These are phyloP conservation scores for Boletellus ananas DNA, from an alignment of 768 basidiomycete genomes.

Conservation along the genomic window DNA sequence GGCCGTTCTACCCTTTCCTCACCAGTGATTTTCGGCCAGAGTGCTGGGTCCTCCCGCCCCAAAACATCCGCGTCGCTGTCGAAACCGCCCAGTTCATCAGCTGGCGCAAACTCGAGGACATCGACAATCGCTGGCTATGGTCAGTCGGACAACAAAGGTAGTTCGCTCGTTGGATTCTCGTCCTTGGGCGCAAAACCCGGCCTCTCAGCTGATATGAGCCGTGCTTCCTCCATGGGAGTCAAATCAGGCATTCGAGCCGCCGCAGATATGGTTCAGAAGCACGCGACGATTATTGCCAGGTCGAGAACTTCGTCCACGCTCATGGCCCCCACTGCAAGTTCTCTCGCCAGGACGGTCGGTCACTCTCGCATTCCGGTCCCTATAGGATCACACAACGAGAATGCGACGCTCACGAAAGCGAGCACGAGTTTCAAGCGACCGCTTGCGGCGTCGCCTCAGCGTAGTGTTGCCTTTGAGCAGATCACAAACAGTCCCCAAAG, in stretches of 20 bases:
- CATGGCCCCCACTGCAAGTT: slow-evolving; percentile 74
- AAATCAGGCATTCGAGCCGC: slow-evolving; percentile 18
- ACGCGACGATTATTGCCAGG: slow-evolving; percentile 11
- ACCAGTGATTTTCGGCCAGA: slow-evolving; percentile 7
- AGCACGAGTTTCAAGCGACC: slow-evolving; percentile 12
- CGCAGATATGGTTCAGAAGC: slow-evolving; percentile 7
- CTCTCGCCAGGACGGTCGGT: slow-evolving; percentile 53
- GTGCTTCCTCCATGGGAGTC: slow-evolving; percentile 28
- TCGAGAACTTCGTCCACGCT: slow-evolving; percentile 46
- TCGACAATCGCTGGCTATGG: slow-evolving; percentile 17
- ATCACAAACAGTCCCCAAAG: slow-evolving; percentile 33
- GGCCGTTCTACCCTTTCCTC: slow-evolving; percentile 14
- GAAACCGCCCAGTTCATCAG: slow-evolving; percentile 8
- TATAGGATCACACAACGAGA: slow-evolving; percentile 10
- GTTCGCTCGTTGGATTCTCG: slow-evolving; percentile 27
- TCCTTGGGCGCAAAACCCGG: slow-evolving; percentile 39
- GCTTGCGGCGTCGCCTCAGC: slow-evolving; percentile 9
- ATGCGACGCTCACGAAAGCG: slow-evolving; percentile 9
- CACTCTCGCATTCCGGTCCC: slow-evolving; percentile 26
- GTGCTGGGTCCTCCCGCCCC: slow-evolving; percentile 12
- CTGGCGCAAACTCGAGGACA: slow-evolving; percentile 10
- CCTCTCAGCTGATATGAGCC: slow-evolving; percentile 17
- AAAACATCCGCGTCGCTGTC: slow-evolving; percentile 23
- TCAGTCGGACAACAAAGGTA: slow-evolving; percentile 11
- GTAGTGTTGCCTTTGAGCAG: slow-evolving; percentile 25